Evolutionary conservation across 1,284 basidiomycete species (phyloP), one percentile per base, ranked within the genome.

Genomic region (Testicularia cyperi): DNA sequence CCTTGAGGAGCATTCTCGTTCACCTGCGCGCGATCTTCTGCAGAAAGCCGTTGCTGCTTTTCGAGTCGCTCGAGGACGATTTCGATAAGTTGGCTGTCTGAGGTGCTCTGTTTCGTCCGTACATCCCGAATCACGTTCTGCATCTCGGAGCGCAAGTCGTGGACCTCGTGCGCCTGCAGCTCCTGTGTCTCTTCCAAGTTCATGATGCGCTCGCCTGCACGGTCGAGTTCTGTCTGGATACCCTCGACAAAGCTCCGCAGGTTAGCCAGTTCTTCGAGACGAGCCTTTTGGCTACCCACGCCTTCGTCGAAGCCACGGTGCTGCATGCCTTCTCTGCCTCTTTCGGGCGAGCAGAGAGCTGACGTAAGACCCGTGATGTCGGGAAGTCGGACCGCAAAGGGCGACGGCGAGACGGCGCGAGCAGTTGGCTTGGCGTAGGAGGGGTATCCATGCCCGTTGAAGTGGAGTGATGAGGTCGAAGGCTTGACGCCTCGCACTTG

Each of bases 301-400:
- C 42, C 45, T 6, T 38, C 33, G 33, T 56, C 56, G 19, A 70
- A 53, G 4, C 47, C 40, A 16, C 46, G 30, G 31, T 70, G 68
- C 27, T 57, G 37, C 27, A 62, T 48, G 1, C 62, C 48, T 10
- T 54, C 39, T 19, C 58, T 36, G 0, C 56, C 46, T 30, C 61
- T 62, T 37, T 48, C 38, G 0, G 68, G 68, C 10, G 66, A 68
- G 21, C 52, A 60, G 2, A 70, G 37, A 3, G 56, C 63, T 1
- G 58, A 63, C 0, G 62, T 66, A 31, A 70, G 38, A 25, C 68
- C 66, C 5, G 68, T 66, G 9, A 70, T 39, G 26, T 70, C 68
- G 5, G 64, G 60, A 22, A 65, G 22, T 7, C 65, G 39, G 21
- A 62, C 30, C 7, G 49, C 51, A 52, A 48, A 49, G 0, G 46